Evolutionary conservation across 148 eudicot genomes (phyloP).

Genomic region (Camellia japonica): DNA sequence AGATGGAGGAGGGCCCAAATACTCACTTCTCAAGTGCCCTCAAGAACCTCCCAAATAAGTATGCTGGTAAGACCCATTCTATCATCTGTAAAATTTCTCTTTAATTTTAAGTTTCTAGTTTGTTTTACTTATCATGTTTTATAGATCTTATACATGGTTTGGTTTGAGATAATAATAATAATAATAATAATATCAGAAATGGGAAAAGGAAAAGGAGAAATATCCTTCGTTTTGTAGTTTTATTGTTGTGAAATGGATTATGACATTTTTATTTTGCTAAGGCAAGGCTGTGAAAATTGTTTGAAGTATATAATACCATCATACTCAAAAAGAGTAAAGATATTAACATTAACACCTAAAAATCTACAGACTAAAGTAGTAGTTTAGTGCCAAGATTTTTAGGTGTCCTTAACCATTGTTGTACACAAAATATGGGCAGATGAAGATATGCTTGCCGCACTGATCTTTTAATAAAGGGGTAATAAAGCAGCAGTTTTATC

Average conservation of each 20-base stretch:
- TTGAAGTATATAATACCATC: background rate
- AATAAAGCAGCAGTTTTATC: background rate
- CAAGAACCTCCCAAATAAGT: constrained; percentile 44
- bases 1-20: constrained; percentile 32
- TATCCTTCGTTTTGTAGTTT: background rate
- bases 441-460: background rate
- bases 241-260: background rate
- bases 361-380: no score
- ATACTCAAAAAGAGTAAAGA: background rate
- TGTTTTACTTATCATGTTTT: background rate
- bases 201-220: background rate
- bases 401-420: no score
- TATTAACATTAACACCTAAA: no score
- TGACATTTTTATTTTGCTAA: background rate
- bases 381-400: no score
- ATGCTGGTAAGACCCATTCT: constrained; percentile 47
- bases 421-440: background rate
- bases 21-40: constrained; percentile 46
- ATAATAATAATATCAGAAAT: background rate
- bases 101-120: background rate
- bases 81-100: background rate
- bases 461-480: background rate
- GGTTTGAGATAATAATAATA: background rate
- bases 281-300: background rate
- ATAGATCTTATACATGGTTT: background rate